Evolutionary conservation across 306 rosid species (phyloP), one percentile per base, ranked within the genome.

Genomic region (Medicago lupulina): DNA sequence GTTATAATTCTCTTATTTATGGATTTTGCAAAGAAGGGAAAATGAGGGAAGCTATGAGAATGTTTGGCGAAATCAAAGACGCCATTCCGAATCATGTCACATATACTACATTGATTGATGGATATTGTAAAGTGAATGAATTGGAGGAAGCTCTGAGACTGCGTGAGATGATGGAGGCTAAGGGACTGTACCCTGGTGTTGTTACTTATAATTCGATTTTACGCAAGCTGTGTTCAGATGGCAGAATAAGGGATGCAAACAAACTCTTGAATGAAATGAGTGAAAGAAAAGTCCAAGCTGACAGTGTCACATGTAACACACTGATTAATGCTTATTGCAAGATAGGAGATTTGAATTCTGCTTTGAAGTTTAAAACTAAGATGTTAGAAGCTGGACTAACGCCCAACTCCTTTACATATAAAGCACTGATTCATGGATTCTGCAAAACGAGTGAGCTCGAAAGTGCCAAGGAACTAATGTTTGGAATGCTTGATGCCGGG

Each of bases 291-390:
- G 75, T 94, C 72, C 87, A 85, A 67, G 90, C 96, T 11, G 98
- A 94, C 71, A 90, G 82, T 79, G 81, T 92, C 77, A 94, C 98
- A 3, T 94, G 98, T 57, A 91, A 94, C 85, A 94, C 98, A 8
- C 81, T 94, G 84, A 86, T 91, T 47, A 90, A 94, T 90, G 89
- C 97, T 46, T 94, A 94, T 78, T 87, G 89, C 87, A 91, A 94
- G 82, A 80, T 89, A 70, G 88, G 93, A 74, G 97, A 91, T 78
- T 73, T 90, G 89, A 80, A 61, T 54, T 90, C 98, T 66, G 96
- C 96, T 18, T 67, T 87, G 79, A 91, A 86, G 82, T 93, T 90
- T 79, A 89, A 90, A 90, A 79, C 84, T 65, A 88, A 77, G 73
- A 87, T 94, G 97, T 82, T 88, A 71, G 96, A 88, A 60, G 85